Base-by-base conservation (phyloP, 495 filamentous ascomycete species). In the Lichina pygmaea region DNA sequence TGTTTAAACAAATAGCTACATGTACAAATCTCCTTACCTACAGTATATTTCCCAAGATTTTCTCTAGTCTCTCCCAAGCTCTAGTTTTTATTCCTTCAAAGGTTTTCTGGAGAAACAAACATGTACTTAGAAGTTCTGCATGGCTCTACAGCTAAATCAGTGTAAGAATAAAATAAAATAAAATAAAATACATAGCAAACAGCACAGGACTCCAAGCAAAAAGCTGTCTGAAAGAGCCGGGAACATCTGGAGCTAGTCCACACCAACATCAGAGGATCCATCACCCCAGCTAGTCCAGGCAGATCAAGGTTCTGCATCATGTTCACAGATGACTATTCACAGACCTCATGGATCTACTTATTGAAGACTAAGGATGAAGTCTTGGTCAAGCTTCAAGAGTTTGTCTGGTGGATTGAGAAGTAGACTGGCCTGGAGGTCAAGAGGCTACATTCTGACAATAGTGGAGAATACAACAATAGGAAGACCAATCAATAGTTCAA, bases 191-290 rank as follows among this genome's bases (percentile, higher is more conserved):
- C 3, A 6, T 8, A 36, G 43, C 8, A 40, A 34, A 13, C 24
- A 39, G 5, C 12, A 12, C 5, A 33, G 34, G 36, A 45, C 11
- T 32, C 33, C 36, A 45, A 32, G 15, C 24, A 17, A 36, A 32
- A 32, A 39, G 43, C 8, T 8, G 13, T 33, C 43, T 10, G 9
- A 45, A 34, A 12, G 43, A 45, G 43, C 43, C 8, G 15, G 9
- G 17, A 45, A 34, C 33, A 13, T 32, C 43, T 45, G 9, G 17
- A 45, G 43, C 43, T 45, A n/a, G 33, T 45, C 33, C 43, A 45
- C 15, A 9, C 24, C 6, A 33, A 45, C 13, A 33, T 45, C 3
- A n/a, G 30, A 45, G 17, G 30, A 6, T 5, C 43, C 8, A 34
- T 45, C 7, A 5, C 8, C 8, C 43, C 30, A 10, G 13, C 43